Evolutionary conservation across 176 grass and related monocot species (phyloP), one percentile per base, ranked within the genome.

Genomic region (Triticum monococcum): DNA sequence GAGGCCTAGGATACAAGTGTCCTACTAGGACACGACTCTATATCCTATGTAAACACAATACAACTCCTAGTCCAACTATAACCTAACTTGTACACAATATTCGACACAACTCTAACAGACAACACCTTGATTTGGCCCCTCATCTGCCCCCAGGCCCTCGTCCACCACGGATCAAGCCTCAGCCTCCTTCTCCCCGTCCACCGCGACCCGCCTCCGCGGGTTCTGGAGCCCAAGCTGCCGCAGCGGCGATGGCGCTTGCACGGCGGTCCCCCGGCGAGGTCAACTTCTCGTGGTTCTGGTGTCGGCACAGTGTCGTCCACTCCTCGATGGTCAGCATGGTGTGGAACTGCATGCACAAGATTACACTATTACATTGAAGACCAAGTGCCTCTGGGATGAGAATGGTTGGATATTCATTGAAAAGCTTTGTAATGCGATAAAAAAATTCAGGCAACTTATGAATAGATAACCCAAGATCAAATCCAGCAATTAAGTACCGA

Each of bases 71-170:
- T n/a, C n/a, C n/a, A n/a, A n/a, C n/a, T n/a, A n/a, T n/a, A n/a
- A n/a, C n/a, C n/a, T n/a, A n/a, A n/a, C n/a, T n/a, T n/a, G n/a
- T n/a, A n/a, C n/a, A n/a, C n/a, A n/a, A n/a, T n/a, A n/a, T n/a
- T n/a, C n/a, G n/a, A n/a, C n/a, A n/a, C n/a, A n/a, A n/a, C n/a
- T n/a, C n/a, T n/a, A n/a, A n/a, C n/a, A n/a, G n/a, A n/a, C n/a
- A n/a, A n/a, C 56, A 95, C 92, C 78, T 87, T 95, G 35, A 93
- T 98, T 82, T 93, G 87, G 0, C 87, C 93, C 63, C 88, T 90
- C 89, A 98, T 95, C 85, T 79, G 93, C 41, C 41, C 41, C 89
- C 86, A 86, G 92, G 61, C 12, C 92, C 75, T 98, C 89, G 93
- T 98, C 77, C 69, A 85, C 68, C 87, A 92, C 93, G 84, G n/a